These are phyloP conservation scores for Akebia trifoliata DNA, from an alignment of 164 flowering plant species.

Conservation along the genomic window DNA sequence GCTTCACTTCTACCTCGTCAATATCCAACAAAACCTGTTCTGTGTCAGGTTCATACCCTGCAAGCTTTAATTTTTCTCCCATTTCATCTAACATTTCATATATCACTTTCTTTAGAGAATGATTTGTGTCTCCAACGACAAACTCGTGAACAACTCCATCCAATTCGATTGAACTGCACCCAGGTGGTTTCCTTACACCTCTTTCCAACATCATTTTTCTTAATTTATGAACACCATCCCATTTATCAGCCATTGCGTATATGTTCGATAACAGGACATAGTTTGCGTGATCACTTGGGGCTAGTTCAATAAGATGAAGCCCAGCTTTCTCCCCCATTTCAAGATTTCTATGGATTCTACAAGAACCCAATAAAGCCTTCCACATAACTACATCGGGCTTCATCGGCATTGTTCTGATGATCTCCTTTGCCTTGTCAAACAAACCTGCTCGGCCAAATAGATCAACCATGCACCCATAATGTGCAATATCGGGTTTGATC, in stretches of 20 bases:
- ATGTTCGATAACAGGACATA: slow-evolving; percentile 11
- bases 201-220: slow-evolving; percentile 5
- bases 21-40: slow-evolving; percentile 10
- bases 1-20: slow-evolving; percentile 10
- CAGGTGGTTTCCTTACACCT: slow-evolving; percentile 8
- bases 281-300: slow-evolving; percentile 9
- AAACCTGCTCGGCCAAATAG: slow-evolving; percentile 9
- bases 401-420: slow-evolving; percentile 4
- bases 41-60: slow-evolving; percentile 9
- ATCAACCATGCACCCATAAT: slow-evolving; percentile 13
- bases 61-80: slow-evolving; percentile 5
- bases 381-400: slow-evolving; percentile 11
- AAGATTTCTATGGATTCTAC: slow-evolving; percentile 8
- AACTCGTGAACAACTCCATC: slow-evolving; percentile 13
- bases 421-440: slow-evolving; percentile 10
- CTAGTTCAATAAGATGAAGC: slow-evolving; percentile 4
- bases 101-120: slow-evolving; percentile 3
- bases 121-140: slow-evolving; percentile 6
- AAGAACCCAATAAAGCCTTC: slow-evolving; percentile 8
- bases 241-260: slow-evolving; percentile 7
- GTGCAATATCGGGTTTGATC: slow-evolving; percentile 10
- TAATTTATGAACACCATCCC: slow-evolving; percentile 6
- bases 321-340: slow-evolving; percentile 12
- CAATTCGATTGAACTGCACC: slow-evolving; percentile 9
- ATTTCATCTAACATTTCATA: slow-evolving; percentile 10